These are phyloP conservation scores for Verticillium klebahnii DNA, from an alignment of 2,329 filamentous ascomycete species.

Conservation along the genomic window DNA sequence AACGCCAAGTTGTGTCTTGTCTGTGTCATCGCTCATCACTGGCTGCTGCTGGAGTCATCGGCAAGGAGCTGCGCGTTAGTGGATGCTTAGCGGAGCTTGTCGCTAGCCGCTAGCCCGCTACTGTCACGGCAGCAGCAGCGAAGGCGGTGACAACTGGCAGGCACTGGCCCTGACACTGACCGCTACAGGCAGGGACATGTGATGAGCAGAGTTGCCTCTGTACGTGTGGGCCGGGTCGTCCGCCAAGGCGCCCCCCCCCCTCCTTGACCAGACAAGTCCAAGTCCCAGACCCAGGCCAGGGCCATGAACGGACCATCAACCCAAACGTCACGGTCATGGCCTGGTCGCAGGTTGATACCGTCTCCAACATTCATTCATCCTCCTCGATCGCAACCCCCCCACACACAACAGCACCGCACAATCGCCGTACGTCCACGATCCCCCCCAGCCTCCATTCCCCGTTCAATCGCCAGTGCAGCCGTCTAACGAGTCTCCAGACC, in stretches of 20 bases:
- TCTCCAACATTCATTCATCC: neutral
- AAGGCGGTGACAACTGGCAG: neutral
- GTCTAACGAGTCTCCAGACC: slow-evolving; percentile 21
- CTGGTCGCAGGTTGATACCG: neutral
- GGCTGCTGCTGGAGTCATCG: neutral
- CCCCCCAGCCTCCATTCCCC: neutral
- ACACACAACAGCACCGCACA: neutral
- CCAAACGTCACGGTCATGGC: neutral
- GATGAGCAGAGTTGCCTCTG: neutral
- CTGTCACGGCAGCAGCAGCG: neutral
- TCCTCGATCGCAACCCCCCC: neutral
- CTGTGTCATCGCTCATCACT: neutral
- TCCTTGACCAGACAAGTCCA: neutral
- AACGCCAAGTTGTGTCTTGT: neutral
- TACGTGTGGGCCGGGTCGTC: neutral
- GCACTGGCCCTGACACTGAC: neutral
- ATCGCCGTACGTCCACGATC: neutral
- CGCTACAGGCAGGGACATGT: neutral
- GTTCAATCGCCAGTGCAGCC: neutral
- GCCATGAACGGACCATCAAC: neutral
- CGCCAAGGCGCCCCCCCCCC: neutral
- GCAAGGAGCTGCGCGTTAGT: neutral
- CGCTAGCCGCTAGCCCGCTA: neutral
- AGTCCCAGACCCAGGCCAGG: neutral
- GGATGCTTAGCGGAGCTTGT: neutral